Conservation (phyloP, 768 basidiomycete genomes). For the Hericium coralloides region DNA sequence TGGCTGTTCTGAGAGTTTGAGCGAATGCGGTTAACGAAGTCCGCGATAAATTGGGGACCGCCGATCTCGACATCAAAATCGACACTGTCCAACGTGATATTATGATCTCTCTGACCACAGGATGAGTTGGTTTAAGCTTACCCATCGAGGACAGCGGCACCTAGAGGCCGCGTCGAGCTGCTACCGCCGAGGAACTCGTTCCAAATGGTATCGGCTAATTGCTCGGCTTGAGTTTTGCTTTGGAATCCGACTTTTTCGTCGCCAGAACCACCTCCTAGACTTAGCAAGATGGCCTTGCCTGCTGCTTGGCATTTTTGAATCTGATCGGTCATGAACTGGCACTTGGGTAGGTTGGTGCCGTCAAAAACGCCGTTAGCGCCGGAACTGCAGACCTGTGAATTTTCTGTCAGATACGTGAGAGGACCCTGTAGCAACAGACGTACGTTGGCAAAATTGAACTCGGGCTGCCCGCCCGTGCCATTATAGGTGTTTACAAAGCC, state of each 20-base stretch:
- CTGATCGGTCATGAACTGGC: not conserved
- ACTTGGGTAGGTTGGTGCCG: not conserved
- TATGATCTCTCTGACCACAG: not conserved
- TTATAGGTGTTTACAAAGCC: not conserved
- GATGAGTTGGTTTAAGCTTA: slow-evolving; percentile 14
- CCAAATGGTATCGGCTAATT: slow-evolving; percentile 31
- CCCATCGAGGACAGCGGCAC: slow-evolving; percentile 38
- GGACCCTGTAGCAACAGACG: not conserved
- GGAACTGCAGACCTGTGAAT: not conserved
- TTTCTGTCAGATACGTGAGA: not conserved
- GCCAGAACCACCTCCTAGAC: not conserved
- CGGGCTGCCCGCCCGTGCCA: not conserved
- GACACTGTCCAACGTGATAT: not conserved
- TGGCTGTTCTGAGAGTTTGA: slow-evolving; percentile 24
- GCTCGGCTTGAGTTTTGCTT: slow-evolving; percentile 17
- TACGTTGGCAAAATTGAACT: not conserved
- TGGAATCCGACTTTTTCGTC: not conserved
- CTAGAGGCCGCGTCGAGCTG: slow-evolving; percentile 34
- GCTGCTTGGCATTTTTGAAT: not conserved
- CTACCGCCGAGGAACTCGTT: slow-evolving; percentile 39
- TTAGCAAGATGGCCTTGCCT: not conserved
- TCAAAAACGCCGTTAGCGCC: not conserved
- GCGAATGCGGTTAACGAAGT: slow-evolving; percentile 29
- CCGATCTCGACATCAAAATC: slow-evolving; percentile 32
- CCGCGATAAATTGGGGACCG: slow-evolving; percentile 21